Percentiles rank a stretch among this genome's conserved stretches.
Evolutionary conservation across 345 rosid genomes (phyloP).

Genomic region (Anastatica hierochuntica): DNA sequence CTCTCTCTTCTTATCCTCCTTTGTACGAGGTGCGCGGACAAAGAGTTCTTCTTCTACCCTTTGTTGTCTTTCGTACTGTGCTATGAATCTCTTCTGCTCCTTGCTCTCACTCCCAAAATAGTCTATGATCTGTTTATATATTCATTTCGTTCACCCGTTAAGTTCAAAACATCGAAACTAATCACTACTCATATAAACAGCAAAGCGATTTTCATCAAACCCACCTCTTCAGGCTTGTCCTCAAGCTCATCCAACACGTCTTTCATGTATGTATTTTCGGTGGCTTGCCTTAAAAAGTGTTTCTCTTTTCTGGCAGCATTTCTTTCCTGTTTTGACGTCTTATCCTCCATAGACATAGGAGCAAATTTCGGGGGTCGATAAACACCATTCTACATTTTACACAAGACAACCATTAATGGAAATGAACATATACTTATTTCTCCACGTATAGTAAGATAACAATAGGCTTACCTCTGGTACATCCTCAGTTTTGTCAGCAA

Average conservation of each 20-base stretch:
- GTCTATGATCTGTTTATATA: slow-evolving; percentile 51
- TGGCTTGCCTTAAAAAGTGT: slow-evolving; percentile 42
- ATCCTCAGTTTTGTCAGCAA: slow-evolving; percentile 41
- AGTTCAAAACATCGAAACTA: slow-evolving; percentile 1
- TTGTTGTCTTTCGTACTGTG: slow-evolving; percentile 57
- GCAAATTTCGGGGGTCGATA: slow-evolving; percentile 74
- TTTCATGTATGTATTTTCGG: slow-evolving; percentile 48
- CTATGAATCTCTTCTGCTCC: slow-evolving; percentile 48
- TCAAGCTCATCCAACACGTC: slow-evolving; percentile 67
- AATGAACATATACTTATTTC: slow-evolving; percentile 1
- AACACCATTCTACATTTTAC: slow-evolving; percentile 39
- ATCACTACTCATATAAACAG: too few relatives aligned
- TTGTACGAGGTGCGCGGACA: slow-evolving; percentile 59
- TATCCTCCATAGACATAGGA: slow-evolving; percentile 67
- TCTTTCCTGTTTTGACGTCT: slow-evolving; percentile 64
- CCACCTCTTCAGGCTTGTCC: slow-evolving; percentile 83
- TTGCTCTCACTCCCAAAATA: slow-evolving; percentile 53
- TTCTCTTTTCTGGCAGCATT: slow-evolving; percentile 61
- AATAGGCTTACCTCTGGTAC: neutral
- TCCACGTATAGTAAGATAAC: neutral
- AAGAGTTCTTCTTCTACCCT: slow-evolving; percentile 72
- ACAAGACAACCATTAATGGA: slow-evolving; percentile 13
- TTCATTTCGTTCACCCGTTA: slow-evolving; percentile 13
- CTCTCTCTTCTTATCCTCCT: slow-evolving; percentile 56
- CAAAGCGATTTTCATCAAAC: slow-evolving; percentile 9